A percentile compares a stretch with the other conserved stretches of the same genome.
These are phyloP conservation scores for Cucumis melo DNA, from an alignment of 306 rosid species.

Conservation along the genomic window DNA sequence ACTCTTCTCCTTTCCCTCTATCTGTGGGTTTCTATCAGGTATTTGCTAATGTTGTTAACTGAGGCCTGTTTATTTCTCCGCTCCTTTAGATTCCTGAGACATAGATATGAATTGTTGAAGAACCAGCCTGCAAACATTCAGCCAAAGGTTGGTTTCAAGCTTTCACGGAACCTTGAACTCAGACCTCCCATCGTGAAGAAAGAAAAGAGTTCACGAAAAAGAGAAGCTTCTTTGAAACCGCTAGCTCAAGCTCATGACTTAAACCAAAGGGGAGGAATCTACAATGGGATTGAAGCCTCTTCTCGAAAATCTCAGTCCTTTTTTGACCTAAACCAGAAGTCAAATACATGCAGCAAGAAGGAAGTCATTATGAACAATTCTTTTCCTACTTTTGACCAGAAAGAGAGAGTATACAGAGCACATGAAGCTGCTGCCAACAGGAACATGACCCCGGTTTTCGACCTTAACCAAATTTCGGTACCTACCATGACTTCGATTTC, in stretches of 20 bases:
- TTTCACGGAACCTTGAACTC: constrained; percentile 22
- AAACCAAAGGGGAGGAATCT: constrained; percentile 35
- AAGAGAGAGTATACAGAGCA: constrained; percentile 35
- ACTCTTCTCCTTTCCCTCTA: neutral
- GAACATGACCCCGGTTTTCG: constrained; percentile 12
- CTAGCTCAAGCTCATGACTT: constrained; percentile 5
- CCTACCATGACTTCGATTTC: neutral
- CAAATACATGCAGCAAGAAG: constrained; percentile 21
- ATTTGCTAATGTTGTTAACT: neutral
- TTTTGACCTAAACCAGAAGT: constrained; percentile 52
- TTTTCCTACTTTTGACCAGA: constrained; percentile 33
- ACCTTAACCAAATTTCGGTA: constrained; percentile 95
- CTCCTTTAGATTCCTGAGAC: constrained; percentile 54
- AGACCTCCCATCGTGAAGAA: constrained; percentile 20
- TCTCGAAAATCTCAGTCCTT: constrained; percentile 20
- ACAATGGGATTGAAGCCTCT: constrained; percentile 24
- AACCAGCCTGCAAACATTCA: constrained; percentile 28
- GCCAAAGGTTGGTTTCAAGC: constrained; percentile 24
- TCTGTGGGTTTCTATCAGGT: neutral
- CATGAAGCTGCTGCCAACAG: constrained; percentile 40
- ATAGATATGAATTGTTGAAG: constrained; percentile 40
- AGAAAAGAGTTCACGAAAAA: constrained; percentile 32
- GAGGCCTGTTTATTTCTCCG: neutral
- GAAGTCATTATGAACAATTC: constrained; percentile 26
- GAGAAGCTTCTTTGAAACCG: constrained; percentile 24